Conservation (phyloP, 768 basidiomycete species). For the Mycena epipterygia region DNA sequence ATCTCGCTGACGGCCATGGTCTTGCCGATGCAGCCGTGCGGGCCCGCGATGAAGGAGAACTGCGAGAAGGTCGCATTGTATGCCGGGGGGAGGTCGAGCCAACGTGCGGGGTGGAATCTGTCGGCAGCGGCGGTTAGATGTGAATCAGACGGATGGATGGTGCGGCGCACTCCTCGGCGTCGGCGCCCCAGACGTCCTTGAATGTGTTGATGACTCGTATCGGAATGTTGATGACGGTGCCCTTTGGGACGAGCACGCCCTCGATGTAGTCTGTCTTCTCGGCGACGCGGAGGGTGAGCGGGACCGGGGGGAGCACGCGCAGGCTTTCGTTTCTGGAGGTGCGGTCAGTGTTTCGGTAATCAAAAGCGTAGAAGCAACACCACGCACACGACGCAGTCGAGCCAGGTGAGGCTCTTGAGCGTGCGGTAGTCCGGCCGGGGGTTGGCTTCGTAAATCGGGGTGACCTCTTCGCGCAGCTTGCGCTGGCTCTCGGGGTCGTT, state of each 20-base stretch:
- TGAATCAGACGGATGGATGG: conserved; percentile 2
- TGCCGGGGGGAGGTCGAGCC: conserved; percentile 55
- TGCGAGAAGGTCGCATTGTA: conserved; percentile 54
- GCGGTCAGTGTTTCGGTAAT: background rate
- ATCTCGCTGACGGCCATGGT: conserved; percentile 64
- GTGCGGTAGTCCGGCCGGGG: conserved; percentile 54
- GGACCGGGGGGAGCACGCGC: conserved; percentile 56
- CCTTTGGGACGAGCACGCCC: conserved; percentile 58
- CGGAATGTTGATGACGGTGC: conserved; percentile 58
- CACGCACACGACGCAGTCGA: conserved; percentile 57
- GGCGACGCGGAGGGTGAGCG: conserved; percentile 54
- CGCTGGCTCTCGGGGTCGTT: conserved; percentile 63
- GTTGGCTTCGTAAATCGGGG: conserved; percentile 50
- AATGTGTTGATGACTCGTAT: conserved; percentile 66
- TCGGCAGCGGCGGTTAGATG: background rate
- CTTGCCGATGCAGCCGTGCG: conserved; percentile 62
- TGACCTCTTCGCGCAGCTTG: conserved; percentile 67
- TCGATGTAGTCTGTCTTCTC: conserved; percentile 56
- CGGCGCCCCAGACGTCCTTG: conserved; percentile 63
- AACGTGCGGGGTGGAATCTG: conserved; percentile 63
- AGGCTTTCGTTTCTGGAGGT: conserved; percentile 54
- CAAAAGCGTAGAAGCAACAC: background rate
- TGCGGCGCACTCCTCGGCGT: conserved; percentile 62
- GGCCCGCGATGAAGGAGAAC: conserved; percentile 60
- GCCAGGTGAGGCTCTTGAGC: conserved; percentile 55